A percentile compares a stretch with the other conserved stretches of the same genome.
Evolutionary conservation across 1,284 basidiomycete genomes (phyloP).

Genomic region (Phylloboletellus chloephorus): DNA sequence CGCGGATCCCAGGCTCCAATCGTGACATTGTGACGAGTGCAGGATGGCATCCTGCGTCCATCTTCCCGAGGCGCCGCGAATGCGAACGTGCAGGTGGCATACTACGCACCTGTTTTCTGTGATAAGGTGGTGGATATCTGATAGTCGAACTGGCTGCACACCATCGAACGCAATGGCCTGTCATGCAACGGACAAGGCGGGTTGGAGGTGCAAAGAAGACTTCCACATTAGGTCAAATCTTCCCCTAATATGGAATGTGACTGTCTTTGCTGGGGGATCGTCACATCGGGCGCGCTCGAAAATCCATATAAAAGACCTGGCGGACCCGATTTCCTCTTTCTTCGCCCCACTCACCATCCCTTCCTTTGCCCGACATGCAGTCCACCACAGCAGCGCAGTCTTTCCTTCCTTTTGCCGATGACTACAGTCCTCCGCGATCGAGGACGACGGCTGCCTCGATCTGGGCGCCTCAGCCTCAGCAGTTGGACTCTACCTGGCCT

Average conservation of each 20-base stretch:
- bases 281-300: constrained; percentile 27
- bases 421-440: constrained; percentile 32
- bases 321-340: constrained; percentile 27
- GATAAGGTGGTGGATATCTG: constrained; percentile 17
- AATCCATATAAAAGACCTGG: constrained; percentile 31
- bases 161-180: constrained; percentile 23
- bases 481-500: constrained; percentile 60
- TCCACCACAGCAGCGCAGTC: constrained; percentile 21
- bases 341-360: constrained; percentile 23
- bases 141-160: constrained; percentile 21
- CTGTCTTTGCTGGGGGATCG: constrained; percentile 28
- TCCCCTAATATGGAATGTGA: constrained; percentile 33
- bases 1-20: constrained; percentile 24
- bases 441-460: constrained; percentile 50
- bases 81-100: not conserved
- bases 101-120: constrained; percentile 1
- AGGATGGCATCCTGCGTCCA: constrained; percentile 20
- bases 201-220: constrained; percentile 29
- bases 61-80: not conserved
- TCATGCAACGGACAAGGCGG: constrained; percentile 20
- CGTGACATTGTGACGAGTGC: constrained; percentile 23
- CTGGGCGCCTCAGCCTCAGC: constrained; percentile 73
- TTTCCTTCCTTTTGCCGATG: constrained; percentile 26
- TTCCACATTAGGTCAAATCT: constrained; percentile 28
- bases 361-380: constrained; percentile 24